Evolutionary conservation across 192 early-diverging fungal genomes (phyloP), one percentile per base, ranked within the genome.

Genomic region (Backusella macrospora): DNA sequence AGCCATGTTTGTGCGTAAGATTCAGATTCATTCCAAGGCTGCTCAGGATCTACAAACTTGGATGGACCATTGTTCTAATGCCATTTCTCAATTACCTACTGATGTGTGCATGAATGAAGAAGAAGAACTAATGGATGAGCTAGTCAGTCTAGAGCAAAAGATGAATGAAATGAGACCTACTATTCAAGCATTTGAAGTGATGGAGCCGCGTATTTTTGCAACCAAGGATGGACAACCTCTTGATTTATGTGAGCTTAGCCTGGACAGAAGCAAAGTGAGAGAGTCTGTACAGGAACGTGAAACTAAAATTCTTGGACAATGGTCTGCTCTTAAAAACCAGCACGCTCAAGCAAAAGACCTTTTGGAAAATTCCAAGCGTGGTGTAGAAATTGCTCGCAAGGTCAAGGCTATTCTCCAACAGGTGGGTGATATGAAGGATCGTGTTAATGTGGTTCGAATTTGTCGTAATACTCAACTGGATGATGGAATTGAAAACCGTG

Each of bases 101-200:
- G 78, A 79, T 66, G 63, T 74, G 8, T 70, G 73, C 21, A 63
- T 75, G 40, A 46, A 40, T 26, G 76, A 81, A 43, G 76, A 80
- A 62, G 38, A 44, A 43, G 75, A 81, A 8, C 34, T 76, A 16
- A 26, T 47, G 23, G 70, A 68, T 1, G 70, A 71, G 34, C 0
- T 81, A 12, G 76, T 75, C 16, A 71, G 70, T 34, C 6, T 81
- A 37, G 48, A 74, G 4, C 64, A 38, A 21, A 78, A 62, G 34
- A 62, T 81, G 45, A 18, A 39, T 23, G 55, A 46, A 16, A 74
- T 79, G 45, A 46, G 66, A 45, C 69, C 78, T n/a, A 79, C 73
- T 0, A 67, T 79, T 3, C 63, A 47, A 39, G 73, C 72, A 9
- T 78, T 78, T 45, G 46, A 74, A n/a, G 46, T 26, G 15, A 74